Percentiles rank a stretch among this genome's conserved stretches.
Conservation (phyloP, 2,329 filamentous ascomycete species). For the Neoarthrinium moseri region DNA sequence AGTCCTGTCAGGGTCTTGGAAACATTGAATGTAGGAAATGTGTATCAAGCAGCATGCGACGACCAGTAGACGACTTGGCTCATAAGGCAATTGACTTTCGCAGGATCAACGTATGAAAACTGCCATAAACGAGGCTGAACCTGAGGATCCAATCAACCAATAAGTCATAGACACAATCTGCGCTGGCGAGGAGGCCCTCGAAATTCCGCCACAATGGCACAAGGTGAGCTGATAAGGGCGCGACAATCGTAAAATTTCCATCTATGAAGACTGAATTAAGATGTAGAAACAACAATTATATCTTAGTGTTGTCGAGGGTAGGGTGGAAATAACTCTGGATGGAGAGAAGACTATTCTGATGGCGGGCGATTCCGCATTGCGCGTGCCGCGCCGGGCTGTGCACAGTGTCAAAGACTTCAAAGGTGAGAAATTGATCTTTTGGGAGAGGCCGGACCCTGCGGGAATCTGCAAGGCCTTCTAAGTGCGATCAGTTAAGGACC, state of each 20-base stretch:
- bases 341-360: neutral
- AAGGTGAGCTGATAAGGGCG: neutral
- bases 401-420: conserved; percentile 7
- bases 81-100: no score
- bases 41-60: no score
- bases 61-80: no score
- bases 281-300: conserved; percentile 1
- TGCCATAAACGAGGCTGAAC: neutral
- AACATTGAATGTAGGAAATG: no score
- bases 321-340: conserved; percentile 6
- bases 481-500: neutral
- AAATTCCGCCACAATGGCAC: neutral
- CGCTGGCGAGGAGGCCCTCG: neutral
- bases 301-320: conserved; percentile 4
- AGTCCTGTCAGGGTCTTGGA: no score
- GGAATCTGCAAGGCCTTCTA: conserved; percentile 5
- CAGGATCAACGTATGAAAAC: neutral
- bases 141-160: neutral
- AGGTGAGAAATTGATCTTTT: neutral
- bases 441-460: conserved; percentile 3
- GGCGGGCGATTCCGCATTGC: conserved; percentile 1
- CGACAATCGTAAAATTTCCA: no score
- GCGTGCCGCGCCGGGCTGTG: neutral
- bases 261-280: no score
- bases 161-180: neutral